Conservation (phyloP, 805 yeast species). For the Wickerhamomyces alni region DNA sequence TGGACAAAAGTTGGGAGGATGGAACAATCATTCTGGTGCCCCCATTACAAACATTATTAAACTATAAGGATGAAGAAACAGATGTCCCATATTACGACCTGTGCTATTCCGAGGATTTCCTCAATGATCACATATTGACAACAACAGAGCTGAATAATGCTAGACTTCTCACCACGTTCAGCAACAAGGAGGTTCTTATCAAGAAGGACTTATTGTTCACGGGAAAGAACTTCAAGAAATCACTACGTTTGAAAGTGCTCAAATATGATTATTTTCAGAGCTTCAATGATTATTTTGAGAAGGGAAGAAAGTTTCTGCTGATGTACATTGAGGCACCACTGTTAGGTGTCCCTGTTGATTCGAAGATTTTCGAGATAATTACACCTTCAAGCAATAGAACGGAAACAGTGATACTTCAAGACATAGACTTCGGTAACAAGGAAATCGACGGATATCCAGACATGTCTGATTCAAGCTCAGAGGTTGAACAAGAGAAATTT, state of each 20-base stretch:
- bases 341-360: conserved; percentile 29
- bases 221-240: conserved; percentile 50
- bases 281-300: conserved; percentile 55
- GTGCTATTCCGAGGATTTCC: conserved; percentile 54
- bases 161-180: conserved; percentile 46
- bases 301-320: conserved; percentile 49
- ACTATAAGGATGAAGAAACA: conserved; percentile 32
- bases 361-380: conserved; percentile 2
- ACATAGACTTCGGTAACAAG: not conserved
- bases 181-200: conserved; percentile 48
- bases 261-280: conserved; percentile 39
- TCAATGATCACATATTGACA: conserved; percentile 54
- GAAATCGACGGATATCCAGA: not conserved
- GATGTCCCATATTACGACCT: conserved; percentile 39
- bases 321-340: conserved; percentile 54
- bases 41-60: conserved; percentile 39
- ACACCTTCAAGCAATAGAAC: conserved; percentile 5
- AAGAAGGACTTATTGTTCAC: conserved; percentile 50
- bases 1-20: conserved; percentile 30
- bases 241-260: conserved; percentile 37
- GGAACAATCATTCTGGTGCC: conserved; percentile 64
- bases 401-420: not conserved
- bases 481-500: conserved; percentile 21
- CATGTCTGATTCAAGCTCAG: not conserved
- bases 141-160: conserved; percentile 27